Evolutionary conservation across 345 rosid species (phyloP).

Genomic region (Eucalyptus dawsonii): DNA sequence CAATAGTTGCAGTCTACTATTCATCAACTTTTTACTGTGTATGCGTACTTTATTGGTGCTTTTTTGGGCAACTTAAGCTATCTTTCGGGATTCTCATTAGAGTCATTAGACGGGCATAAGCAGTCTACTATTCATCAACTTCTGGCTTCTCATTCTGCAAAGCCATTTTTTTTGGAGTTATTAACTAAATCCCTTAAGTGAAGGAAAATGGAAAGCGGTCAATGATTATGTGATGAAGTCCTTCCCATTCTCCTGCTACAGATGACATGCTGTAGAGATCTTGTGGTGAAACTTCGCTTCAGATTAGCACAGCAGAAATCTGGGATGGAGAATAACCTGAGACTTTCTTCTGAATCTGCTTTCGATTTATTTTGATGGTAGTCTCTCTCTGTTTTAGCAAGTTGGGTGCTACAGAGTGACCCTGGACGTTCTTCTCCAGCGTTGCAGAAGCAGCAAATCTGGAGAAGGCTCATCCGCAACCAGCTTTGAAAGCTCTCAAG

Average conservation of each 20-base stretch:
- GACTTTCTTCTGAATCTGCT: neutral
- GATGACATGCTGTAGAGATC: neutral
- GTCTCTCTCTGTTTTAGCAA: neutral
- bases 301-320: neutral
- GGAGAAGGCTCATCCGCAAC: conserved; percentile 76
- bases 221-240: neutral
- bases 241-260: neutral
- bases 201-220: neutral
- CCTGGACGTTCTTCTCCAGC: conserved; percentile 27
- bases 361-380: neutral
- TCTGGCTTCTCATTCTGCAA: neutral
- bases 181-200: neutral
- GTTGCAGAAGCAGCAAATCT: conserved; percentile 91
- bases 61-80: neutral
- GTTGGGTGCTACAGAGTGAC: neutral
- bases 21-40: neutral
- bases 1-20: neutral
- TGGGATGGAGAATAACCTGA: neutral
- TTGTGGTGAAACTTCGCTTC: neutral
- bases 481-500: conserved; percentile 82
- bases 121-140: no score
- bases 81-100: neutral
- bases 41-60: neutral
- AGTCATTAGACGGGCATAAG: neutral
- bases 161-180: neutral